phyloP scores from a whole-genome alignment of 495 filamentous ascomycete genomes.

The Hyaloscypha finlandica region DNA sequence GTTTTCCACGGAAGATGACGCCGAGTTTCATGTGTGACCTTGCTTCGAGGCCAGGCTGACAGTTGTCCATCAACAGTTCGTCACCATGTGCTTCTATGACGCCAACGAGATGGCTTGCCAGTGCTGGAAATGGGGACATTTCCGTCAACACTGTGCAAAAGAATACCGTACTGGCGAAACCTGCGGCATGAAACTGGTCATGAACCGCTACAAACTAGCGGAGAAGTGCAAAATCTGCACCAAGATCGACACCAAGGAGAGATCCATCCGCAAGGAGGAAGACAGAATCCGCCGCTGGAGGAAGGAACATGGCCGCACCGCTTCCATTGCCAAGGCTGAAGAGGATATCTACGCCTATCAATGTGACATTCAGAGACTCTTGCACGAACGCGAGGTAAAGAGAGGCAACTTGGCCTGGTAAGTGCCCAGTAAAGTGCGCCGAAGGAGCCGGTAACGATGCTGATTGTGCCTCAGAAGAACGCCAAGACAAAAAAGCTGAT shows the following conservation, averaged over 20 bases:
- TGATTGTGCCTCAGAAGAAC: slow-evolving; percentile 19
- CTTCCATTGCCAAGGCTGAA: slow-evolving; percentile 78
- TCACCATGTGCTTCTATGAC: slow-evolving; percentile 12
- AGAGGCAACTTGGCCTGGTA: slow-evolving; percentile 13
- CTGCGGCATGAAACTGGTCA: slow-evolving; percentile 77
- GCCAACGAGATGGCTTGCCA: slow-evolving; percentile 54
- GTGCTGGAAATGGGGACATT: slow-evolving; percentile 95
- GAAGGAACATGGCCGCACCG: slow-evolving; percentile 56
- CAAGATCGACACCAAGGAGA: slow-evolving; percentile 72
- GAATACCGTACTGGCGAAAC: slow-evolving; percentile 98
- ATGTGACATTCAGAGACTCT: slow-evolving; percentile 61
- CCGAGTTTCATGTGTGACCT: slow-evolving; percentile 19
- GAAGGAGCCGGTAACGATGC: slow-evolving; percentile 18
- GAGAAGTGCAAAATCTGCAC: slow-evolving; percentile 29
- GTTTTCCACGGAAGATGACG: not conserved
- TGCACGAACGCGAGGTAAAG: slow-evolving; percentile 41
- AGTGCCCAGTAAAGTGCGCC: not conserved
- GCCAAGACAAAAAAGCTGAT: slow-evolving; percentile 1
- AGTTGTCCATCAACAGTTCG: not conserved
- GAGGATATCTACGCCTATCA: slow-evolving; percentile 62
- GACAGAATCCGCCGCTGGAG: slow-evolving; percentile 83
- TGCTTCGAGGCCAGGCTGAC: slow-evolving; percentile 15
- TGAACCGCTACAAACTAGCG: slow-evolving; percentile 15
- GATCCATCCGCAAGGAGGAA: slow-evolving; percentile 72
- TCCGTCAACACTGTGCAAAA: slow-evolving; percentile 90